Conservation (phyloP, 208 protist species). For the Trypanosoma rangeli region DNA sequence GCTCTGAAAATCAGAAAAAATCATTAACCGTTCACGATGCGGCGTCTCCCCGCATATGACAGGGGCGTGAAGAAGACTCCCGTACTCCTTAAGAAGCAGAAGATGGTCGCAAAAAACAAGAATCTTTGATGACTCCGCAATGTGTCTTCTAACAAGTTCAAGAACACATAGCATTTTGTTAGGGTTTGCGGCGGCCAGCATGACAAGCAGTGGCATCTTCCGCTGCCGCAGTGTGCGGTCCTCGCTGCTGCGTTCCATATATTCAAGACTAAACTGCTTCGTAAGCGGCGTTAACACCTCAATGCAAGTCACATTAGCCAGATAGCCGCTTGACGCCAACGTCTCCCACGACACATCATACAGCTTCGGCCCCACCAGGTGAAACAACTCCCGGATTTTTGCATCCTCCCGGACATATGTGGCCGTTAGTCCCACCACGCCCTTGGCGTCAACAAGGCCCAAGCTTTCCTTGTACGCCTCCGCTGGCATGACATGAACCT, state of each 20-base stretch:
- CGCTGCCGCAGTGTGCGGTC: conserved; percentile 20
- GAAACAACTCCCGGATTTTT: conserved; percentile 97
- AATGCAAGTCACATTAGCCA: conserved; percentile 98
- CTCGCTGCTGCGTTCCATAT: conserved; percentile 63
- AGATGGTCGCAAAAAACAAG: conserved; percentile 99
- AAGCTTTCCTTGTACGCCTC: conserved; percentile 95
- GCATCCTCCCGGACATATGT: conserved; percentile 97
- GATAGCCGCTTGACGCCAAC: conserved; percentile 92
- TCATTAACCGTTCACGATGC: conserved; percentile 90
- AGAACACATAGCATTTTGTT: conserved; percentile 89
- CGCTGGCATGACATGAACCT: conserved; percentile 98
- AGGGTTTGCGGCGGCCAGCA: conserved; percentile 85
- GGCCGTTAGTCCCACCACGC: conserved; percentile 98
- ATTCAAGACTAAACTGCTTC: conserved; percentile 92
- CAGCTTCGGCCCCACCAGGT: conserved; percentile 99
- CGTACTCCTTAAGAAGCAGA: conserved; percentile 95
- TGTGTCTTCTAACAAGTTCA: conserved; percentile 95
- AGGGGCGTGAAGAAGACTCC: conserved; percentile 73
- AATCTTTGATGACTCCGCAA: conserved; percentile 94
- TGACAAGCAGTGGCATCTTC: conserved; percentile 57
- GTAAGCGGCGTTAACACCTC: conserved; percentile 99
- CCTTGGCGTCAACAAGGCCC: conserved; percentile 91
- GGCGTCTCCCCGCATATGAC: conserved; percentile 95
- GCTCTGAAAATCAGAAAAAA: conserved; percentile 94
- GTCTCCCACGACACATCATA: conserved; percentile 99